Evolutionary conservation across 164 flowering plant species (phyloP), one percentile per base, ranked within the genome.

Genomic region (Magnolia officinalis): DNA sequence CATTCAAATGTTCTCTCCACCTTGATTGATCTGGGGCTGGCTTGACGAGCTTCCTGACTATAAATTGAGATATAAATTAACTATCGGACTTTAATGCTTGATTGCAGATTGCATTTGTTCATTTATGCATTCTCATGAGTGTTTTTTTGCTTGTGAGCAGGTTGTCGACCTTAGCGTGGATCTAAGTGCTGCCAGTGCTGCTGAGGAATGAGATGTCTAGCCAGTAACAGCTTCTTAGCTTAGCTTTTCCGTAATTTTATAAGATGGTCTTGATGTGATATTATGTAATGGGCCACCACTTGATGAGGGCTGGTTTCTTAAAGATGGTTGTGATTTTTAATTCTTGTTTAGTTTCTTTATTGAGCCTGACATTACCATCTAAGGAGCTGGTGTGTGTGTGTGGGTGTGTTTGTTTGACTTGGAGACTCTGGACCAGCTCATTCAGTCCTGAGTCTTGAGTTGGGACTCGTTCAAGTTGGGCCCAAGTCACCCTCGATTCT

Each of bases 141-240:
- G 16, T 31, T 68, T 61, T 55, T 61, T 55, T 55, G 61, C 14
- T 75, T 78, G 7, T 77, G 73, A 52, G 76, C 89, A 92, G 97
- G 90, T 80, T 80, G 74, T 89, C 23, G 97, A 92, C 82, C 92
- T 92, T 9, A 88, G 89, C 55, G 97, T 92, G 85, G 93, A 92
- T 83, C 76, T 92, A 24, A 90, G 89, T 78, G 91, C 97, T 75
- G 97, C 97, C 70, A 92, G 94, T 87, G 94, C 93, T 75, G 88
- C 93, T 20, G 94, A 91, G 77, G 96, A 90, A 77, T 91, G 87
- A 91, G 64, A 37, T 74, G 67, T 11, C 13, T 55, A 55, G 1
- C 18, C 16, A 55, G 61, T 11, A 11, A 55, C 61, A 55, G 11
- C 18, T 2, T 19, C 21, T 8, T 1, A n/a, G 67, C 14, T 64